Base-by-base conservation (phyloP, 352 stramenopile genomes). In the Phytophthora melonis region DNA sequence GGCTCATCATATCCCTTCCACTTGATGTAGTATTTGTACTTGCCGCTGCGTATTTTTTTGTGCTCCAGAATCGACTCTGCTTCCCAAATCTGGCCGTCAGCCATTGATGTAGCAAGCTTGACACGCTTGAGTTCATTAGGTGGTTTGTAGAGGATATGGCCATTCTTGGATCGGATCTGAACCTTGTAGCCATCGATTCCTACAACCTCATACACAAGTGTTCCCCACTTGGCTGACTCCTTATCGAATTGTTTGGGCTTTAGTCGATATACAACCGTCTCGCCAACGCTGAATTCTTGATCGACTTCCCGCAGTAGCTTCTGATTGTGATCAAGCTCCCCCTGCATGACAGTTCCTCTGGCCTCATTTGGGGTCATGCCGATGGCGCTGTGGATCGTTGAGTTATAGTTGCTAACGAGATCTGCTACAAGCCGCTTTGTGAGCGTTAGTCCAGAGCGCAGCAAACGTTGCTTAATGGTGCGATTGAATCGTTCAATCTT, bases 61-160 rank as follows among this genome's bases (percentile, higher is more conserved):
- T 71, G 64, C 0, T 65, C 14, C 21, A 74, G 16, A 23, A 78
- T 70, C 6, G 49, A 53, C 50, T 78, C 71, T 41, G 60, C 71
- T 27, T 78, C 65, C 0, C 10, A 67, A 6, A 78, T 56, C 32
- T 75, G 21, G 5, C 7, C 6, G 18, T 53, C n/a, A 2, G 23
- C 23, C 23, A 25, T 2, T 2, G 23, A 25, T 25, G 23, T 9
- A 36, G 62, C 34, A 34, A 58, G 49, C 18, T 67, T 27, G 16
- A 80, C 68, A 16, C 68, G 0, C 16, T 68, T 72, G 0, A 80
- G 10, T 25, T 80, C 74, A 47, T 68, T 70, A 0, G 16, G 18
- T 30, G 68, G 18, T 9, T 70, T 75, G 63, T 68, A 78, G 34
- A 55, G 19, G 36, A 64, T 59, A 45, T 18, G 36, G 18, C 14